A percentile compares a stretch with the other conserved stretches of the same genome.
These are phyloP conservation scores for Nigrograna mackinnonii DNA, from an alignment of 2,329 filamentous ascomycete species.

Conservation along the genomic window DNA sequence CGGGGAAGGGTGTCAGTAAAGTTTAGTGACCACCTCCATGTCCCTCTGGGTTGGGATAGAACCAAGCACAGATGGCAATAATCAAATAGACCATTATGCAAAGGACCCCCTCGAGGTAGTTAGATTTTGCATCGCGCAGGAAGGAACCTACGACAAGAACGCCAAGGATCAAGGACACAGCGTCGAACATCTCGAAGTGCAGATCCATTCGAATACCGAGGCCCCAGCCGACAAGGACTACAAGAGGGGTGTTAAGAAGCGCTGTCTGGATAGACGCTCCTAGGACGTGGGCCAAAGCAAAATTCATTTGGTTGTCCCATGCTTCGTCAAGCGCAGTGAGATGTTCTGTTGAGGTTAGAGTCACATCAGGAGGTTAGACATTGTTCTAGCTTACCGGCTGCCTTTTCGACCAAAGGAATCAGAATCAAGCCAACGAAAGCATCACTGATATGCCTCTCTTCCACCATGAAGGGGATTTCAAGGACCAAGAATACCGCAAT, in stretches of 20 bases:
- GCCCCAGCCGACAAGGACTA: conserved; percentile 84
- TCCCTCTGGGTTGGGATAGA: conserved; percentile 57
- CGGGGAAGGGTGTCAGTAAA: too few relatives aligned
- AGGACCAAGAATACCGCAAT: conserved; percentile 75
- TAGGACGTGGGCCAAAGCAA: conserved; percentile 82
- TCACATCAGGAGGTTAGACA: conserved; percentile 6
- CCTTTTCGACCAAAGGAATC: conserved; percentile 81
- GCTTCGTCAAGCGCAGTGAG: conserved; percentile 84
- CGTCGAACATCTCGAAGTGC: conserved; percentile 86
- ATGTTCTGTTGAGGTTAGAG: conserved; percentile 59
- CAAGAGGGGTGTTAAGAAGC: conserved; percentile 82
- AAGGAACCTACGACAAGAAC: conserved; percentile 89
- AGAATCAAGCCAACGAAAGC: conserved; percentile 73
- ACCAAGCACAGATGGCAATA: conserved; percentile 64
- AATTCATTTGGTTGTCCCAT: conserved; percentile 82
- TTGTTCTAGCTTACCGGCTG: conserved; percentile 52
- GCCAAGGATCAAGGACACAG: conserved; percentile 77
- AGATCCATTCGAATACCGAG: conserved; percentile 71
- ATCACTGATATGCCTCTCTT: conserved; percentile 50
- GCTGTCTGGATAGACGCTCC: conserved; percentile 89
- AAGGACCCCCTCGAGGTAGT: conserved; percentile 85
- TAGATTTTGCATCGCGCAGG: conserved; percentile 83
- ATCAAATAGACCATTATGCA: conserved; percentile 72
- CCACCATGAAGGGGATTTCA: conserved; percentile 68
- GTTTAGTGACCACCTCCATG: conserved; percentile 15